Percentiles rank a stretch among this genome's conserved stretches.
Conservation (phyloP, 2,329 filamentous ascomycete genomes). For the Fusarium sp. region DNA sequence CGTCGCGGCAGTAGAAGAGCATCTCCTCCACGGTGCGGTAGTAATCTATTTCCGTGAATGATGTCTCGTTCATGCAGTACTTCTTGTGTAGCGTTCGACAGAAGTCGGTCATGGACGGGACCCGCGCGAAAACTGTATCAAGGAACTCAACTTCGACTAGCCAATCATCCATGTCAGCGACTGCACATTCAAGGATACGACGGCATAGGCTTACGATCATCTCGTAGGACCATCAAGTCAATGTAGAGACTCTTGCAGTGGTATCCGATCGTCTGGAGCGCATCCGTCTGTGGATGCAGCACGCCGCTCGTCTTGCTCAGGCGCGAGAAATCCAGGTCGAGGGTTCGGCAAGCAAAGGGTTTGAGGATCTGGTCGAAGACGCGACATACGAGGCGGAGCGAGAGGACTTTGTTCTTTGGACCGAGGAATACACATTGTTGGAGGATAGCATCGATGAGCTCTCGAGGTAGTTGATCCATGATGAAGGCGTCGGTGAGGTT, state of each 20-base stretch:
- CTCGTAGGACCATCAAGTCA: constrained; percentile 61
- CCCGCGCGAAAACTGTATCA: constrained; percentile 54
- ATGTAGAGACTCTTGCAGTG: constrained; percentile 60
- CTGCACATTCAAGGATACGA: not conserved
- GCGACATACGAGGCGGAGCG: constrained; percentile 58
- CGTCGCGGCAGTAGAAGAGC: constrained; percentile 55
- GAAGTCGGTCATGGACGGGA: constrained; percentile 57
- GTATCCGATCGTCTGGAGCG: constrained; percentile 55
- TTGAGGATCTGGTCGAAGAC: constrained; percentile 58
- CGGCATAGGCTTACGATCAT: constrained; percentile 53
- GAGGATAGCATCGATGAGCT: constrained; percentile 58
- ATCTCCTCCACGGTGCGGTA: constrained; percentile 52
- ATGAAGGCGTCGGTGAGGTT: constrained; percentile 10
- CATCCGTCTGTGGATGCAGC: constrained; percentile 49
- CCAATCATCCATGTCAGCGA: constrained; percentile 22
- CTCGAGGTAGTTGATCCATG: constrained; percentile 58
- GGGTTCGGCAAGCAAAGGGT: constrained; percentile 55
- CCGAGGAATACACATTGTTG: constrained; percentile 51
- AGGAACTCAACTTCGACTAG: constrained; percentile 60
- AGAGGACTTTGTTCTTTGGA: constrained; percentile 56
- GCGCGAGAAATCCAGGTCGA: constrained; percentile 60
- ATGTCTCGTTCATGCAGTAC: constrained; percentile 58
- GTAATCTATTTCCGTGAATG: constrained; percentile 61
- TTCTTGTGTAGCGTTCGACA: constrained; percentile 53
- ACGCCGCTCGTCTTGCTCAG: constrained; percentile 51